Evolutionary conservation across 2,329 filamentous ascomycete species (phyloP), one percentile per base, ranked within the genome.

Genomic region (Coniochaeta sp.): DNA sequence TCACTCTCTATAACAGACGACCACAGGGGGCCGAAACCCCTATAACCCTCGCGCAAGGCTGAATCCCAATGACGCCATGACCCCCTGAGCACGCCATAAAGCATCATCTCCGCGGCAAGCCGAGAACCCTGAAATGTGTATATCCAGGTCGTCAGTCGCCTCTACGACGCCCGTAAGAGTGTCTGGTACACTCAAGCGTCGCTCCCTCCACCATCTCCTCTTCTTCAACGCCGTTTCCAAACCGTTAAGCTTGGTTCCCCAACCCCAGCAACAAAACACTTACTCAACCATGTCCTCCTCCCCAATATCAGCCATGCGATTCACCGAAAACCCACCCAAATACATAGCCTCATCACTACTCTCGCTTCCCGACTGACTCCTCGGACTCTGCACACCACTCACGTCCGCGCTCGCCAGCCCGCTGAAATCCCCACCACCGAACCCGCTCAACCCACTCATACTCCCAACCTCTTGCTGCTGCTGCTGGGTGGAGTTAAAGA

Each of bases 261-360:
- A n/a, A n/a, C n/a, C n/a, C n/a, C n/a, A n/a, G n/a, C n/a, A n/a
- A n/a, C n/a, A n/a, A n/a, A n/a, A n/a, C n/a, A 33, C 13, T 33
- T 13, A 42, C 12, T 42, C 38, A 18, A 42, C 12, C 38, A 42
- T 42, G 4, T 42, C 38, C 38, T 42, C 38, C 38, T 42, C 38
- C 20, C 38, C 38, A 69, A 71, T 42, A 18, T 42, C 38, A 18
- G 38, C 38, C 38, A 42, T 42, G 3, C 38, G 18, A 42, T 42
- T 42, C 20, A 42, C 38, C 18, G 38, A 42, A 9, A 42, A 42
- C 10, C 38, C 38, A 13, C 63, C 69, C 6, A 78, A 76, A 55
- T 80, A 79, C 67, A 79, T 76, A 10, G 74, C 75, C 45, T 83
- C 79, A 49, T 81, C 79, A 52, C 75, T 80, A 56, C 73, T 79